These are phyloP conservation scores for Termitomyces sp. DNA, from an alignment of 768 basidiomycete genomes.

Conservation along the genomic window DNA sequence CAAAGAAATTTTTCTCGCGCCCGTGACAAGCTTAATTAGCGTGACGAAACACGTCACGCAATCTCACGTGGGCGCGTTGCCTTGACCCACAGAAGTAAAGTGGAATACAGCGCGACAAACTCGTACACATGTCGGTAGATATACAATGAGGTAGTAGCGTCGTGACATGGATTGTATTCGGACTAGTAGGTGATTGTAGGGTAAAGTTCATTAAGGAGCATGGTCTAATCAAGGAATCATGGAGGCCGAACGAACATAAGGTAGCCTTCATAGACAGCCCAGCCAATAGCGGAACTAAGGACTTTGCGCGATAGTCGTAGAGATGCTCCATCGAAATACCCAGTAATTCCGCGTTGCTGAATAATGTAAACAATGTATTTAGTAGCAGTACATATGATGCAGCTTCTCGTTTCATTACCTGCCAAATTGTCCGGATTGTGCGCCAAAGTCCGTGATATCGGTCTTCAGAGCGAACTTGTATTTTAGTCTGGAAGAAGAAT, in stretches of 20 bases:
- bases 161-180: not conserved
- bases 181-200: not conserved
- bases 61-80: constrained; percentile 21
- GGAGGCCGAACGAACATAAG: constrained; percentile 48
- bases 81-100: not conserved
- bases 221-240: not conserved
- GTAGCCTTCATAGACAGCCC: constrained; percentile 85
- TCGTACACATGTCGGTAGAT: not conserved
- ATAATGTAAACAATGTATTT: not conserved
- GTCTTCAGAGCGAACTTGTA: constrained; percentile 81
- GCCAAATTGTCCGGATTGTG: constrained; percentile 63
- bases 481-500: constrained; percentile 57
- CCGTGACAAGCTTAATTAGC: constrained; percentile 25
- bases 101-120: not conserved
- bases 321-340: constrained; percentile 84
- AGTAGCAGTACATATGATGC: not conserved
- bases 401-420: constrained; percentile 35
- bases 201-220: not conserved
- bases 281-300: constrained; percentile 83
- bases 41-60: constrained; percentile 22
- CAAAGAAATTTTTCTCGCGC: constrained; percentile 18
- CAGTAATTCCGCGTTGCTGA: constrained; percentile 73
- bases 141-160: not conserved
- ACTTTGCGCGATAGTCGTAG: constrained; percentile 84
- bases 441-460: constrained; percentile 66